Conservation (phyloP, 495 filamentous ascomycete genomes). For the Opeltia flavorubescens region DNA sequence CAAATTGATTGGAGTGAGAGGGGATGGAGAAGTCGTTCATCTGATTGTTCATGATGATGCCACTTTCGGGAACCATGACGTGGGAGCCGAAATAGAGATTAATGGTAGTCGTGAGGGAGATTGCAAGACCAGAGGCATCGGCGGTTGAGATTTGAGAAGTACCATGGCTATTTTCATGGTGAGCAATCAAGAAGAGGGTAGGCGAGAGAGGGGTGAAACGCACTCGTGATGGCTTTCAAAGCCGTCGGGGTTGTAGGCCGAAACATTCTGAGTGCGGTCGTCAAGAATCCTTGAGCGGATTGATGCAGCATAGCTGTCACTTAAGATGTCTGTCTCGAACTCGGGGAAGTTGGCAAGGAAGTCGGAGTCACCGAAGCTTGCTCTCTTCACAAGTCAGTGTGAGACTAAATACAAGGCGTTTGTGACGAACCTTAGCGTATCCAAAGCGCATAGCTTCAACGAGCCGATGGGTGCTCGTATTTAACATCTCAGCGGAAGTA, state of each 20-base stretch:
- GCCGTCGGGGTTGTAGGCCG: conserved; percentile 53
- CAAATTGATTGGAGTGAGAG: conserved; percentile 59
- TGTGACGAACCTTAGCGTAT: conserved; percentile 45
- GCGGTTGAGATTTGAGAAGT: conserved; percentile 62
- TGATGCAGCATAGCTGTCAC: conserved; percentile 32
- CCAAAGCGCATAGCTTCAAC: conserved; percentile 79
- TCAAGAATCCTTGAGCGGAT: conserved; percentile 59
- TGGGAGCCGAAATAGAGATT: conserved; percentile 72
- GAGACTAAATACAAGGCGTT: not conserved
- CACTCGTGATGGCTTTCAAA: conserved; percentile 46
- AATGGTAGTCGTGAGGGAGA: conserved; percentile 65
- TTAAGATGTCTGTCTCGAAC: conserved; percentile 52
- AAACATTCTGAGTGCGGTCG: conserved; percentile 46
- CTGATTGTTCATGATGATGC: conserved; percentile 81
- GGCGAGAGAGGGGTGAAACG: conserved; percentile 2
- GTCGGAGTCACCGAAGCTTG: conserved; percentile 60
- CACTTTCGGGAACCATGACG: conserved; percentile 67
- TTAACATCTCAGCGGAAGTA: conserved; percentile 33
- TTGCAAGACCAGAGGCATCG: conserved; percentile 52
- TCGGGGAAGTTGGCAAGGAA: conserved; percentile 46
- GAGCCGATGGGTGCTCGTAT: conserved; percentile 63
- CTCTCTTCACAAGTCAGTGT: conserved; percentile 25
- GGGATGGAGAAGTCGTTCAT: conserved; percentile 69
- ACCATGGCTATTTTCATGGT: conserved; percentile 33
- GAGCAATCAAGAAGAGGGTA: not conserved